Conservation (phyloP, 2,329 filamentous ascomycete species). For the Ophiostoma fasciatum region DNA sequence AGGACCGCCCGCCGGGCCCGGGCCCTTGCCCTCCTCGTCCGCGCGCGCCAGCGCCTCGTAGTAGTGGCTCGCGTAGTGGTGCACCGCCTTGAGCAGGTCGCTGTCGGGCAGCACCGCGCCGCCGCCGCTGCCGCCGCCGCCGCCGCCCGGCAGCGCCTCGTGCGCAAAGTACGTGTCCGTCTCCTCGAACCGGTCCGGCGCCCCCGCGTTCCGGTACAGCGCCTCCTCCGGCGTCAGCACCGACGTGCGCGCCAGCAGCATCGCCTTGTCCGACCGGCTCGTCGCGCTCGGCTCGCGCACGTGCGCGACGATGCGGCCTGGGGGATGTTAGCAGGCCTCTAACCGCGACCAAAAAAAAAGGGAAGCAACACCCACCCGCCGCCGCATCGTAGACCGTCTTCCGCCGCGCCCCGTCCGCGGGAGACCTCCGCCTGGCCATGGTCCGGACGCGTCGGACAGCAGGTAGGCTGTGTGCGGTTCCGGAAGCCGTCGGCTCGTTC, state of each 20-base stretch:
- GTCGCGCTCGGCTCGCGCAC: constrained; percentile 1
- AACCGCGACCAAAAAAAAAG: no score
- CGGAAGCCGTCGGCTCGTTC: no score
- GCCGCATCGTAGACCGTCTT: constrained; percentile 59
- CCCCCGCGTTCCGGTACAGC: constrained; percentile 49
- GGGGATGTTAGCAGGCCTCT: no score
- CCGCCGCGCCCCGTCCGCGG: constrained; percentile 13
- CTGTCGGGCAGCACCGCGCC: constrained; percentile 45
- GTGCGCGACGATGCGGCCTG: constrained; percentile 22
- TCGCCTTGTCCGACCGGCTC: neutral
- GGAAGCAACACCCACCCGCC: constrained; percentile 35
- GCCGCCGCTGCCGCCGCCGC: constrained; percentile 28
- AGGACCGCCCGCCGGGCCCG: neutral
- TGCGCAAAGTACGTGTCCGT: constrained; percentile 57
- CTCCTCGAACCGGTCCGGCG: constrained; percentile 54
- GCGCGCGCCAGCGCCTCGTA: constrained; percentile 31
- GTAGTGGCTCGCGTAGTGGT: constrained; percentile 52
- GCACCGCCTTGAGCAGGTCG: constrained; percentile 54
- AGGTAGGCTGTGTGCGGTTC: no score
- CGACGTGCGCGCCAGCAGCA: constrained; percentile 3
- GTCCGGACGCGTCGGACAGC: no score
- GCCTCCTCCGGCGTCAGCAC: constrained; percentile 52
- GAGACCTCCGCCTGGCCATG: no score
- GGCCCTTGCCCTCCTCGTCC: neutral
- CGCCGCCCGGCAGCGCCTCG: constrained; percentile 30